Evolutionary conservation across 139 green algal genomes (phyloP), one percentile per base, ranked within the genome.

Genomic region (Pleodorina starrii): DNA sequence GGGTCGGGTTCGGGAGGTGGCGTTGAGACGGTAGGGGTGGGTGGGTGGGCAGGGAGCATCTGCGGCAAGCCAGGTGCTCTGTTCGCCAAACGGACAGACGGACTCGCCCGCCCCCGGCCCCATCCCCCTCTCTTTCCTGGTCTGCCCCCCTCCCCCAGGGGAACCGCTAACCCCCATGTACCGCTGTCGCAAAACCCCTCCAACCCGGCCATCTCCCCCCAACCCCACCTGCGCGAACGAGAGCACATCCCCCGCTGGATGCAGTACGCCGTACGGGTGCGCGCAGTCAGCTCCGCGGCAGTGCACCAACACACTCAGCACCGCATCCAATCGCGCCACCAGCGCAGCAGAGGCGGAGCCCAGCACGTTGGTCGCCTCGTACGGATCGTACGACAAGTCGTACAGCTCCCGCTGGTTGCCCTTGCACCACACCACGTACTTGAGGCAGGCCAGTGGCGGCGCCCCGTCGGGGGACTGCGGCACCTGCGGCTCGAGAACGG

Each of bases 391-490:
- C 0, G 27, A 46, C n/a, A 91, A 50, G 87, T 91, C 87, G 66
- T 88, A 91, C 50, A 91, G 68, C 68, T 91, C 87, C 46, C 77
- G 60, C 51, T 23, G 25, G 44, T 80, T 83, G 60, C 32, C 60
- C 32, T 83, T 82, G 87, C 87, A 90, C 87, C 87, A 90, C 29
- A 90, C 87, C 3, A 21, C 71, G 76, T 90, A 90, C 82, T 88
- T 88, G 6, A 87, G 42, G 60, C 80, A 87, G 43, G 46, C 60
- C 40, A 63, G 5, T 17, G n/a, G 78, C 10, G 50, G 78, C 10
- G 50, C 1, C 12, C 44, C 46, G 48, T 46, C 16, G n/a, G 32
- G 46, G 32, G 50, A 19, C 48, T 84, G 23, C 5, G 76, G 29
- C 44, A 63, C 27, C 74, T 82, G 76, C 1, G 76, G 46, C 5